A percentile compares a stretch with the other conserved stretches of the same genome.
Evolutionary conservation across 129 eudicot genomes (phyloP).

Genomic region (Tagetes patula): DNA sequence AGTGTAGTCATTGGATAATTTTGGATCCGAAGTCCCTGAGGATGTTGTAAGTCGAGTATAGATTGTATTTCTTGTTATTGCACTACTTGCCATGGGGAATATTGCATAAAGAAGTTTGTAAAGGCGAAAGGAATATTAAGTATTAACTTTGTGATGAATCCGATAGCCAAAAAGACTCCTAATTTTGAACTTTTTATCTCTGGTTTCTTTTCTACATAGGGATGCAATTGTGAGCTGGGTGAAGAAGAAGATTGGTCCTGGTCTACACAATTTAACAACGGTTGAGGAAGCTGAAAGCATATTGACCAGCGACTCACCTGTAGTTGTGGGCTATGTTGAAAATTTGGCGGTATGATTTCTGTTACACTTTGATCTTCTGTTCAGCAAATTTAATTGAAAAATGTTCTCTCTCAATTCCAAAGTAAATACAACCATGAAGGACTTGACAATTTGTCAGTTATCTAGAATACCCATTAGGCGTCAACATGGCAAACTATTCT

Average conservation of each 20-base stretch:
- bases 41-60: not conserved
- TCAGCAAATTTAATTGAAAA: not conserved
- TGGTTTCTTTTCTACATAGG: conserved; percentile 39
- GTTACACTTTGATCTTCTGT: conserved; percentile 9
- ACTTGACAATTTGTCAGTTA: not conserved
- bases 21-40: not conserved
- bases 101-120: conserved; percentile 2
- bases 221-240: conserved; percentile 81
- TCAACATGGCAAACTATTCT: not conserved
- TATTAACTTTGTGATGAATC: not conserved
- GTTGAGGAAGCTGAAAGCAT: conserved; percentile 62
- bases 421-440: not conserved
- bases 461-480: conserved; percentile 4
- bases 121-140: not conserved
- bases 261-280: conserved; percentile 49
- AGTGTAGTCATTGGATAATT: not conserved
- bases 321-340: conserved; percentile 62
- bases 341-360: conserved; percentile 52
- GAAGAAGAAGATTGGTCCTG: conserved; percentile 84
- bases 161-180: not conserved
- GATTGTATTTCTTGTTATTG: not conserved
- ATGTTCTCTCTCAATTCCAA: not conserved
- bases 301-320: conserved; percentile 50
- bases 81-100: conserved; percentile 2
- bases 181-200: conserved; percentile 10